Base-by-base conservation (phyloP, 768 basidiomycete species). In the Pulveroboletus sp. region DNA sequence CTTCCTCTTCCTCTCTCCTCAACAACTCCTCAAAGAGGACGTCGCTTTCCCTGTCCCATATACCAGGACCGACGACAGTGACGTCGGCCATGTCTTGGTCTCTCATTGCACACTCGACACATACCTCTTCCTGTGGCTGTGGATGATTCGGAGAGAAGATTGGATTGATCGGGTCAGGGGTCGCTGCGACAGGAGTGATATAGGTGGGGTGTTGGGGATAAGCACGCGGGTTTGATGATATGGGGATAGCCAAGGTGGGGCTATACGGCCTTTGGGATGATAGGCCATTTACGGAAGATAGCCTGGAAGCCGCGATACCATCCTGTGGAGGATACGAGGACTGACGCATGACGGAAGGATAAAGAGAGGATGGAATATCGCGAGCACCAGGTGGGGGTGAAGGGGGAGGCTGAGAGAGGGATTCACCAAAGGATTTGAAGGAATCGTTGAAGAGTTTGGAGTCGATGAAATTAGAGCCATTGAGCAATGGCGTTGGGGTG, bases 71-170 rank as follows among this genome's bases (percentile, higher is more conserved):
- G 3, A 83, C 79, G 18, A 96, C 96, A 66, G 89, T 80, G 24
- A 99, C 92, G 66, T 96, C 94, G 8, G 86, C 91, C 88, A 99
- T 92, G 65, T 99, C 96, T 63, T 95, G 83, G 68, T 99, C 96
- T 30, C 96, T 85, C 94, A 98, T 98, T 50, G 96, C 87, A 64
- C 96, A 99, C 68, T 98, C 96, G 32, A 96, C 76, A 59, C 95
- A 99, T 28, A 97, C 73, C 66, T 98, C 95, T 59, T 89, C 87
- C 56, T 79, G 83, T 9, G 70, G 73, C 5, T 60, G 62, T 27
- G 69, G 80, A 21, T 75, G 79, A 12, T 73, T 73, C 30, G 82
- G 79, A 0, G 79, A 76, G 59, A 80, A 82, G 5, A 82, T 76
- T 3, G 85, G 77, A 53, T 85, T 82, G 43, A 83, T 73, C 37